A percentile compares a stretch with the other conserved stretches of the same genome.
phyloP scores from a whole-genome alignment of 2,329 filamentous ascomycete species.

The Chaetomium strumarium region DNA sequence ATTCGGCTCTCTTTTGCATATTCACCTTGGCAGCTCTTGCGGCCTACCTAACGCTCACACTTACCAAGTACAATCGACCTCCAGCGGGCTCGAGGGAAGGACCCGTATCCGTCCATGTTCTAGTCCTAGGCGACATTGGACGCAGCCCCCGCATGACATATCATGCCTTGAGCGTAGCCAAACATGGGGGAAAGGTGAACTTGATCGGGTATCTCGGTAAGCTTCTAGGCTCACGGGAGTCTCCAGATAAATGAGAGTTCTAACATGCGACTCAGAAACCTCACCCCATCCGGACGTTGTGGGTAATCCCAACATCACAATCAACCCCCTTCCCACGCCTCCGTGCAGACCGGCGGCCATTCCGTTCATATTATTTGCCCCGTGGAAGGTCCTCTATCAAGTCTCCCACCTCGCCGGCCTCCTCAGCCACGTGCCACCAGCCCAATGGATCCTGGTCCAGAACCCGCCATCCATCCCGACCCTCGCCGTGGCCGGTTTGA shows the following conservation, averaged over 20 bases:
- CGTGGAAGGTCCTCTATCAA: conserved; percentile 83
- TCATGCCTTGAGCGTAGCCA: conserved; percentile 86
- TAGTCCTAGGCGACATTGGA: conserved; percentile 93
- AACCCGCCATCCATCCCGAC: conserved; percentile 96
- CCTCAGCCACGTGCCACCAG: conserved; percentile 68
- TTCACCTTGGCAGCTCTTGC: conserved; percentile 10
- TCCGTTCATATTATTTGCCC: conserved; percentile 71
- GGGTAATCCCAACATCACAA: conserved; percentile 60
- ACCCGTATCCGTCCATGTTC: conserved; percentile 58
- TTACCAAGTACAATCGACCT: conserved; percentile 18
- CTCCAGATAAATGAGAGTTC: no score
- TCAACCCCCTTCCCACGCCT: conserved; percentile 64
- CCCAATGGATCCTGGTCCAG: conserved; percentile 81
- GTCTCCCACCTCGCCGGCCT: conserved; percentile 63
- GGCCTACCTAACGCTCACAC: conserved; percentile 19
- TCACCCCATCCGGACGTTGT: conserved; percentile 72
- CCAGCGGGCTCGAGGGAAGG: conserved; percentile 14
- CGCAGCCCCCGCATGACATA: conserved; percentile 98
- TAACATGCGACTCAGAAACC: conserved; percentile 53
- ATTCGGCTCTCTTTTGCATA: conserved; percentile 16
- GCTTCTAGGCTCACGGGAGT: no score
- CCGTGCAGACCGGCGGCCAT: conserved; percentile 60
- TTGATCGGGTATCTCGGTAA: conserved; percentile 82
- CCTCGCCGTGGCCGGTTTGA: conserved; percentile 65
- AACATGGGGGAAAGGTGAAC: conserved; percentile 72